phyloP scores from a whole-genome alignment of 2,329 filamentous ascomycete genomes.

The Alternaria angustiovoidea region DNA sequence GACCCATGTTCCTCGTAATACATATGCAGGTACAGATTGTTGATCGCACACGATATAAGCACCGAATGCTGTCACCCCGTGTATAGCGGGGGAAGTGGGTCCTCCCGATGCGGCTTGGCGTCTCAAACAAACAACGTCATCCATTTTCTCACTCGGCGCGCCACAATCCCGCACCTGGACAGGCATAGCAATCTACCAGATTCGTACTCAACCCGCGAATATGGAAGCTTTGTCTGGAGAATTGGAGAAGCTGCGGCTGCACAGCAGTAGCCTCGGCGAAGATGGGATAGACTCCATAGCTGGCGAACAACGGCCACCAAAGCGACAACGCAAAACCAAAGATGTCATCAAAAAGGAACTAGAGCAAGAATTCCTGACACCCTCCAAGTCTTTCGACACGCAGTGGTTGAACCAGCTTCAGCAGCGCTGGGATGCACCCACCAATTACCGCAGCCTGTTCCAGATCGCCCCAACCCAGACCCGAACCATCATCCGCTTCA shows the following conservation, averaged over 20 bases:
- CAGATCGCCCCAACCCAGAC: conserved; percentile 89
- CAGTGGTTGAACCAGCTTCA: conserved; percentile 91
- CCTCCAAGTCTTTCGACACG: conserved; percentile 78
- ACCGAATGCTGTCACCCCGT: neutral
- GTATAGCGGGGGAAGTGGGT: conserved; percentile 15
- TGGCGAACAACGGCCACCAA: conserved; percentile 61
- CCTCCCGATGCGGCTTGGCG: conserved; percentile 21
- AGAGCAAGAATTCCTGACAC: conserved; percentile 79
- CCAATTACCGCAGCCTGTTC: conserved; percentile 85
- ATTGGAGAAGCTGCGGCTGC: conserved; percentile 62
- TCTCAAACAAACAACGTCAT: conserved; percentile 33
- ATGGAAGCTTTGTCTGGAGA: conserved; percentile 57
- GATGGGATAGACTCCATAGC: conserved; percentile 67
- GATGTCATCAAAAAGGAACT: conserved; percentile 74
- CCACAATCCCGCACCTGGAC: conserved; percentile 12
- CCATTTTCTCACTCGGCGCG: conserved; percentile 20
- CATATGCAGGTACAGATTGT: conserved; percentile 1
- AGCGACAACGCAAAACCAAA: conserved; percentile 62
- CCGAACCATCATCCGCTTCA: conserved; percentile 92
- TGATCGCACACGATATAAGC: neutral
- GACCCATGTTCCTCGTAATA: neutral
- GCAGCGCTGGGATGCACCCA: conserved; percentile 84
- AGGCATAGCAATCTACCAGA: conserved; percentile 10
- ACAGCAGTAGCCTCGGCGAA: conserved; percentile 30
- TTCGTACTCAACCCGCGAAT: conserved; percentile 12